Evolutionary conservation across 2,329 filamentous ascomycete species (phyloP), one percentile per base, ranked within the genome.

Genomic region (Sarocladium kiliense): DNA sequence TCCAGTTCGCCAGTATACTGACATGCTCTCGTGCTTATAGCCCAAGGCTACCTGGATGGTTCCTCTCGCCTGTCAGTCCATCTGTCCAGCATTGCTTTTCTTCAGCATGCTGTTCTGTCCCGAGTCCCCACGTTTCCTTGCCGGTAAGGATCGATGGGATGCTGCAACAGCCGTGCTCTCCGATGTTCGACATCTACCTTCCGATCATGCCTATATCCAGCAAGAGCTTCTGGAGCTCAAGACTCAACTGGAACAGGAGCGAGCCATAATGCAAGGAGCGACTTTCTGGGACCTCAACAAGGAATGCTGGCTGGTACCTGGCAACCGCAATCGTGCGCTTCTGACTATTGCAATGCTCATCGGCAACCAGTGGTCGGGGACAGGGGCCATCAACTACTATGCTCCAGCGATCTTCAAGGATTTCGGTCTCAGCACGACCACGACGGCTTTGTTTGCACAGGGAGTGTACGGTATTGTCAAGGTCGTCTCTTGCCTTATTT

Each of bases 401-500:
- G 79, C 81, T 0, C 84, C 85, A 0, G 74, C 75, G 18, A 87
- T 88, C 56, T 88, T 88, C 69, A 68, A 70, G 16, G 73, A 77
- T 56, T 69, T 87, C 2, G 85, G 85, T 7, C 71, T 88, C 1
- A 60, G 62, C 3, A 65, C 64, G 3, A 80, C 77, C 2, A 68
- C 75, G 19, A 77, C 77, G n/a, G 78, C 78, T 21, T 77, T 88
- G 5, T 85, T 88, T 63, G 84, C 85, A 1, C 87, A 85, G 0
- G 85, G 85, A 16, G 79, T 88, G 58, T 88, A 87, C 63, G 85
- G 85, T 6, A 77, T 87, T 39, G 80, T 87, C 36, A 88, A 88
- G 64, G 83, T 86, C 70, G 69, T 77, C 4, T 79, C 81, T 18
- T 86, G 82, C 61, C 72, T 78, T 4, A 69, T 75, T 54, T 88